Base-by-base conservation (phyloP, 2,329 filamentous ascomycete species). In the Teratosphaeria zuluensis region DNA sequence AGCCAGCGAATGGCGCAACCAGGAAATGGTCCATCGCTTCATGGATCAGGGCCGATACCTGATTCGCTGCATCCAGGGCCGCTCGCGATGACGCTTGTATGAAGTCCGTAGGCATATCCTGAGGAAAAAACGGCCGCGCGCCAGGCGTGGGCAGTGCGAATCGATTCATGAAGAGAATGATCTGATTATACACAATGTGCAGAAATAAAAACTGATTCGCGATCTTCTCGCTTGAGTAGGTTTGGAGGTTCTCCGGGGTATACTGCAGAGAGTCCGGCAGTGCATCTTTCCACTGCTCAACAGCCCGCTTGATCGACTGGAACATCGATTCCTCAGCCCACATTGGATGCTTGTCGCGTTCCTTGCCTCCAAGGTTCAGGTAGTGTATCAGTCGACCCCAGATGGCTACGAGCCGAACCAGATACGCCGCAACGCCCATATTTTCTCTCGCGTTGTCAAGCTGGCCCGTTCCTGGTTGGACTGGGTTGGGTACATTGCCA, bases 351-450 rank as follows among this genome's bases (percentile, higher is more conserved):
- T 81, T 73, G 67, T 97, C 92, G 56, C 83, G 78, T 60, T 92
- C 88, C 69, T 88, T 92, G 1, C 91, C 92, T 28, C 92, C 92
- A 59, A 96, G 84, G 70, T 96, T 96, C 62, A 96, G 78, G 70
- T 96, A 96, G 61, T 87, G 87, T 66, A 96, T 88, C 54, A 96
- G 86, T 54, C 86, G 85, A 4, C 94, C 94, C 92, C 92, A 97
- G 33, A 96, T 78, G 1, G 91, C 85, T 61, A 97, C 89, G 2
- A 87, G 81, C 21, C 89, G 85, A 62, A 97, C 88, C 68, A 94
- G 88, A 73, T 95, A 96, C 11, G 92, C 91, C 1, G 91, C 88
- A 4, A 95, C 90, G 2, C 92, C 94, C 91, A 97, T 95, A 69
- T 96, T 96, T 7, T 89, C 85, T 66, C 81, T 85, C 1, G 87